phyloP scores from a whole-genome alignment of 805 yeast species.

The Yamadazyma sp. region DNA sequence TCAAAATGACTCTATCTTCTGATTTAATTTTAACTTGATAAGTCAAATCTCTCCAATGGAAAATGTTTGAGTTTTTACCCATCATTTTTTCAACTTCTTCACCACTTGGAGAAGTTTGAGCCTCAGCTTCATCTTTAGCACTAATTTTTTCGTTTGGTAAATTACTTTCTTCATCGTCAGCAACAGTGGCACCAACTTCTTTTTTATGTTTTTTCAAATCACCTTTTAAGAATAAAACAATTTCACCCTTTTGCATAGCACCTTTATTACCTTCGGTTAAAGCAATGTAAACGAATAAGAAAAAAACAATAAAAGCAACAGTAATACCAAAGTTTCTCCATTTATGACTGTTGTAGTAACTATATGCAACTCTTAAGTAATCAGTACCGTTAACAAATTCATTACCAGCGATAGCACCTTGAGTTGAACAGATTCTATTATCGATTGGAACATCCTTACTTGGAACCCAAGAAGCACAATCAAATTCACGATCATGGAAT shows the following conservation, averaged over 20 bases:
- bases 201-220: conserved; percentile 30
- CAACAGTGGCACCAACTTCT: conserved; percentile 11
- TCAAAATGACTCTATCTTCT: conserved; percentile 37
- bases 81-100: conserved; percentile 24
- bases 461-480: conserved; percentile 57
- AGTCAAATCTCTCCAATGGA: conserved; percentile 39
- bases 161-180: conserved; percentile 34
- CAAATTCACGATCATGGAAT: conserved; percentile 27
- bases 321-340: conserved; percentile 81
- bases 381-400: conserved; percentile 54
- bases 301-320: conserved; percentile 48
- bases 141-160: conserved; percentile 17
- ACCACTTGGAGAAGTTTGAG: conserved; percentile 2
- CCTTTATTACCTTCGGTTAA: conserved; percentile 17
- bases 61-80: conserved; percentile 28
- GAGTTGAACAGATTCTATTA: conserved; percentile 53
- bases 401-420: conserved; percentile 58
- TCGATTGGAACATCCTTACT: conserved; percentile 29
- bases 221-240: conserved; percentile 26
- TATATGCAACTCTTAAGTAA: conserved; percentile 48
- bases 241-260: conserved; percentile 30
- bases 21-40: conserved; percentile 35
- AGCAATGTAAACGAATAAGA: conserved; percentile 24
- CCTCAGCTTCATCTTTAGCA: conserved; percentile 10
- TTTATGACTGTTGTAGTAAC: conserved; percentile 53